phyloP scores from a whole-genome alignment of 2,329 filamentous ascomycete species.

The Cryoendolithus antarcticus region DNA sequence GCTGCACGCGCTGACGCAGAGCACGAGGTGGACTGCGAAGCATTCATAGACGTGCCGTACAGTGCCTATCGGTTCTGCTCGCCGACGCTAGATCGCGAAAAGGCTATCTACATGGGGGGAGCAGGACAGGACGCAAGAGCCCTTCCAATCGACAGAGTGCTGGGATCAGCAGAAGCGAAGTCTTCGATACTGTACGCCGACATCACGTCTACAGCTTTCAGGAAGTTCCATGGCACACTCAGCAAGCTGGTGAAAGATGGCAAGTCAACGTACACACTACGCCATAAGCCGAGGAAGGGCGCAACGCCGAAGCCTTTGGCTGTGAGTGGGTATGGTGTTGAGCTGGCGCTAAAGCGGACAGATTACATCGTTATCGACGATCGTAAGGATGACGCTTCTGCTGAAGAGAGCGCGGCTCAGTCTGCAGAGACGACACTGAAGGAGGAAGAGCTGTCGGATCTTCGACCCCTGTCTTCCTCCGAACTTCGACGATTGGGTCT shows the following conservation, averaged over 20 bases:
- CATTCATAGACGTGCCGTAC: constrained; percentile 58
- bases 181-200: constrained; percentile 79
- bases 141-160: constrained; percentile 71
- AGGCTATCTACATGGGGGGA: constrained; percentile 17
- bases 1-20: constrained; percentile 57
- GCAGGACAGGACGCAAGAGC: constrained; percentile 21
- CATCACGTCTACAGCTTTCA: constrained; percentile 64
- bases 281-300: constrained; percentile 56
- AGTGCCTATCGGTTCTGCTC: constrained; percentile 71
- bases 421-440: constrained; percentile 28
- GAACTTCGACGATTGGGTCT: constrained; percentile 66
- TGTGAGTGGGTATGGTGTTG: constrained; percentile 86
- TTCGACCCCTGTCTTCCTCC: constrained; percentile 76
- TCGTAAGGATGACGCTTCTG: constrained; percentile 45
- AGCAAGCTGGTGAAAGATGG: constrained; percentile 58
- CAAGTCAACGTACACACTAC: constrained; percentile 69
- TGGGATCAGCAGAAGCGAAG: constrained; percentile 48
- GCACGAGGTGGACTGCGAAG: constrained; percentile 52
- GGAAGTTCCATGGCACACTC: constrained; percentile 61
- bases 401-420: constrained; percentile 24
- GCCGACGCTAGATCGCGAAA: constrained; percentile 48
- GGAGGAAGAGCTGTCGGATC: constrained; percentile 61
- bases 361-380: constrained; percentile 99
- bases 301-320: constrained; percentile 49
- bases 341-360: constrained; percentile 81